Percentiles rank a stretch among this genome's conserved stretches.
Evolutionary conservation across 2,329 filamentous ascomycete genomes (phyloP).

Genomic region (Calonectria leucothoes): DNA sequence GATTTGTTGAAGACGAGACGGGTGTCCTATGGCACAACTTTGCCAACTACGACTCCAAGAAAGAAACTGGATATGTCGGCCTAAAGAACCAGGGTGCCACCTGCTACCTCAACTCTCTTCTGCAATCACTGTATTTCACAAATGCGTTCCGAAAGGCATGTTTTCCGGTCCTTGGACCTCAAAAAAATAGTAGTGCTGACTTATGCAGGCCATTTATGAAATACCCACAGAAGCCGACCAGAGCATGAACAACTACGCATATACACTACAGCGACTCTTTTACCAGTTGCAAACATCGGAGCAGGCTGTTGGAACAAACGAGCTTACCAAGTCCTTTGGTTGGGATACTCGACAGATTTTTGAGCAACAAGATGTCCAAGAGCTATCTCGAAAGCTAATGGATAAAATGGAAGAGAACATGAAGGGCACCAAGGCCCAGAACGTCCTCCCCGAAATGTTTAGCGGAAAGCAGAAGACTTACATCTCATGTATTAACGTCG

Average conservation of each 20-base stretch:
- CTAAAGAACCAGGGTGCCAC: slow-evolving; percentile 97
- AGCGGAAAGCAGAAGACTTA: slow-evolving; percentile 99
- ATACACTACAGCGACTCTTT: slow-evolving; percentile 92
- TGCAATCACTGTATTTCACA: slow-evolving; percentile 87
- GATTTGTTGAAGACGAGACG: slow-evolving; percentile 87
- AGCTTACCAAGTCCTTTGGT: slow-evolving; percentile 95
- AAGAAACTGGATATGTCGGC: slow-evolving; percentile 96
- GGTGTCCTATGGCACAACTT: slow-evolving; percentile 94
- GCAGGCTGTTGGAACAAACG: slow-evolving; percentile 86
- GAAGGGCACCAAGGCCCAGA: slow-evolving; percentile 95
- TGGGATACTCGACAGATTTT: slow-evolving; percentile 99
- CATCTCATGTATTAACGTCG: slow-evolving; percentile 97
- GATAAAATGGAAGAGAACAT: slow-evolving; percentile 97
- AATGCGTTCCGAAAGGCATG: slow-evolving; percentile 92
- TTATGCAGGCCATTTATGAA: slow-evolving; percentile 85
- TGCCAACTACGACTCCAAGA: slow-evolving; percentile 97
- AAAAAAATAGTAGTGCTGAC: slow-evolving; percentile 28
- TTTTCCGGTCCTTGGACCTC: background rate
- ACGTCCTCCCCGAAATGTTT: slow-evolving; percentile 89
- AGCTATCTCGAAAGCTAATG: slow-evolving; percentile 96
- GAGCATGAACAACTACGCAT: slow-evolving; percentile 87
- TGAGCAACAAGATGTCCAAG: slow-evolving; percentile 98
- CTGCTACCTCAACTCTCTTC: slow-evolving; percentile 86
- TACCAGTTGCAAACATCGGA: slow-evolving; percentile 93
- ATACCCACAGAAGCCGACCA: slow-evolving; percentile 92